Percentiles rank a stretch among this genome's conserved stretches.
phyloP scores from a whole-genome alignment of 371 early-diverging fungal species.

The Massospora cicadina region DNA sequence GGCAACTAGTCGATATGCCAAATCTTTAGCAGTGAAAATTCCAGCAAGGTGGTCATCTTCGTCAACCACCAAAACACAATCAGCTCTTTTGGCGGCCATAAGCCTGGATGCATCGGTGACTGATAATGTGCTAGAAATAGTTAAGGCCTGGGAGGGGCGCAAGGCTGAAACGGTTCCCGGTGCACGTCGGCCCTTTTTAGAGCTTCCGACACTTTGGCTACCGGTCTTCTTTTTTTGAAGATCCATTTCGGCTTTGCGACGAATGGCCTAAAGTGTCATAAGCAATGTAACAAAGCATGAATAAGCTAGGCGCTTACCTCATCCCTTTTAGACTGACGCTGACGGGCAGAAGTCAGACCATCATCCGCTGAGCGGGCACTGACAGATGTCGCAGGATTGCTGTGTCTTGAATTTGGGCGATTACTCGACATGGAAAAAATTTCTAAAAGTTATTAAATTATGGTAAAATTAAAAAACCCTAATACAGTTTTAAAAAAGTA shows the following conservation, averaged over 20 bases:
- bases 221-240: conserved; percentile 9
- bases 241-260: conserved; percentile 8
- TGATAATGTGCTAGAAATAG: conserved; percentile 67
- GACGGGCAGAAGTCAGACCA: conserved; percentile 17
- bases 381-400: not conserved
- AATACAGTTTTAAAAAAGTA: too few species aligned
- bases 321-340: conserved; percentile 26
- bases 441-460: too few species aligned
- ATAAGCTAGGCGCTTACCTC: conserved; percentile 16
- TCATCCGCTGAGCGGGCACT: not conserved
- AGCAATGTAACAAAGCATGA: not conserved
- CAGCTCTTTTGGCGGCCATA: conserved; percentile 96
- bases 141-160: conserved; percentile 69
- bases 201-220: conserved; percentile 16
- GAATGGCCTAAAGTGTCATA: conserved; percentile 7
- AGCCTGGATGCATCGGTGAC: conserved; percentile 87
- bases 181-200: conserved; percentile 8
- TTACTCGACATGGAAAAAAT: too few species aligned
- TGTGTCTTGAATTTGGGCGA: conserved; percentile 9
- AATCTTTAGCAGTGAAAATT: conserved; percentile 78
- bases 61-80: conserved; percentile 84
- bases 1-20: conserved; percentile 71
- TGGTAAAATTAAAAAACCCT: too few species aligned
- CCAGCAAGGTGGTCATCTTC: conserved; percentile 79
- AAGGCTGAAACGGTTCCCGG: conserved; percentile 73